Conservation (phyloP, 495 filamentous ascomycete species). For the Symbiotaphrina buchneri region DNA sequence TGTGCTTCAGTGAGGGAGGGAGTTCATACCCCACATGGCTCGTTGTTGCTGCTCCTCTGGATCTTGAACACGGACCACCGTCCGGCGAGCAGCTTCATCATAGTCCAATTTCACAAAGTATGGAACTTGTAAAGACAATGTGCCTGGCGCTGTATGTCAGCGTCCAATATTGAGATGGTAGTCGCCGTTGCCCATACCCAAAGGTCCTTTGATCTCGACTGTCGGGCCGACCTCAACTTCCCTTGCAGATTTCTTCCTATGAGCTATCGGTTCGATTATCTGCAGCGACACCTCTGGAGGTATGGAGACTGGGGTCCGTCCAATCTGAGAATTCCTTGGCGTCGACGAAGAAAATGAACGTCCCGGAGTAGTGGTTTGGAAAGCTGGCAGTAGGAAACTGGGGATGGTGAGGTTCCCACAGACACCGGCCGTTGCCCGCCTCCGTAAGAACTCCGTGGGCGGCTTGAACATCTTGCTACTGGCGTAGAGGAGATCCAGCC, state of each 20-base stretch:
- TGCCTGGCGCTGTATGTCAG: slow-evolving; percentile 20
- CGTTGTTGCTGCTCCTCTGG: slow-evolving; percentile 43
- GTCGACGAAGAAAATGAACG: slow-evolving; percentile 53
- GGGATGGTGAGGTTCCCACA: no score
- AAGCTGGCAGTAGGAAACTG: slow-evolving; percentile 59
- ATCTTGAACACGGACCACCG: slow-evolving; percentile 43
- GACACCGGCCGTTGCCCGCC: no score
- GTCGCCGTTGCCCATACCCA: slow-evolving; percentile 26
- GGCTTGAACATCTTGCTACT: no score
- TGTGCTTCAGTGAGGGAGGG: background rate
- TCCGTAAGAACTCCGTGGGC: no score
- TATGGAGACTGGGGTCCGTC: slow-evolving; percentile 56
- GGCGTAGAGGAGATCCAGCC: no score
- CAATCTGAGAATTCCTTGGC: slow-evolving; percentile 52
- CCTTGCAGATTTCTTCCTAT: slow-evolving; percentile 23
- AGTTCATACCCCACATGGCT: slow-evolving; percentile 85
- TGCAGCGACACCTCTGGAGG: slow-evolving; percentile 61
- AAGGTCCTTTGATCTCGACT: slow-evolving; percentile 50
- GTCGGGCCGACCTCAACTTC: slow-evolving; percentile 30
- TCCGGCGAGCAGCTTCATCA: slow-evolving; percentile 33
- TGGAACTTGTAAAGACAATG: slow-evolving; percentile 50
- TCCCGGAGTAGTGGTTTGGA: slow-evolving; percentile 19
- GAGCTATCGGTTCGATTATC: slow-evolving; percentile 31
- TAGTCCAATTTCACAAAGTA: slow-evolving; percentile 47
- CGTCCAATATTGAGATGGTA: background rate